Percentiles rank a stretch among this genome's conserved stretches.
Conservation (phyloP, 495 filamentous ascomycete genomes). For the Podospora australis region DNA sequence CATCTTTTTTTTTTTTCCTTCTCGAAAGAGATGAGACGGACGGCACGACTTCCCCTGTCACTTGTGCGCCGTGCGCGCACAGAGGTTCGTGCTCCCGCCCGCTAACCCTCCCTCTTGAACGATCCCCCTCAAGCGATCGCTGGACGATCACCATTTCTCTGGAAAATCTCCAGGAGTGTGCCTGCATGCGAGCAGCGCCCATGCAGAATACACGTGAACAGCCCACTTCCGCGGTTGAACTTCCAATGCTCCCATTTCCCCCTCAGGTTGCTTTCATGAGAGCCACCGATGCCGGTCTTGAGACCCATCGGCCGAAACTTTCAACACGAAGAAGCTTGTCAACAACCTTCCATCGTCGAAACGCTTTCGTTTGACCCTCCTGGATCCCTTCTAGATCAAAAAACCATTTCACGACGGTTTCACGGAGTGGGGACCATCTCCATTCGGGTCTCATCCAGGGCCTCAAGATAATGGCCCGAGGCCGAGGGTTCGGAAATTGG, state of each 20-base stretch:
- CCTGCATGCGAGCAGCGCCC: no score
- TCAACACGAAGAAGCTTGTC: neutral
- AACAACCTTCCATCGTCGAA: neutral
- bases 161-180: neutral
- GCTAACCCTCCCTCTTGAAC: no score
- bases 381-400: neutral
- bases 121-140: constrained; percentile 1
- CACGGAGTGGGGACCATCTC: constrained; percentile 12
- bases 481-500: constrained; percentile 25
- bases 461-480: constrained; percentile 14
- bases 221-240: neutral
- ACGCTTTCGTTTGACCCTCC: constrained; percentile 5
- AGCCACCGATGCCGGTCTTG: no score
- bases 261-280: neutral
- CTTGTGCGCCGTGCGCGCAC: neutral
- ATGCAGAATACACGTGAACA: constrained; percentile 4
- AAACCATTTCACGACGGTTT: constrained; percentile 10
- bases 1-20: no score
- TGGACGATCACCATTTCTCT: constrained; percentile 4
- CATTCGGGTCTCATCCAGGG: constrained; percentile 11
- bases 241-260: neutral
- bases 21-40: neutral
- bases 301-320: neutral
- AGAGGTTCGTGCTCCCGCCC: neutral
- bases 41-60: neutral